Evolutionary conservation across 1,284 basidiomycete genomes (phyloP).

Genomic region (Laetiporus sulphureus): DNA sequence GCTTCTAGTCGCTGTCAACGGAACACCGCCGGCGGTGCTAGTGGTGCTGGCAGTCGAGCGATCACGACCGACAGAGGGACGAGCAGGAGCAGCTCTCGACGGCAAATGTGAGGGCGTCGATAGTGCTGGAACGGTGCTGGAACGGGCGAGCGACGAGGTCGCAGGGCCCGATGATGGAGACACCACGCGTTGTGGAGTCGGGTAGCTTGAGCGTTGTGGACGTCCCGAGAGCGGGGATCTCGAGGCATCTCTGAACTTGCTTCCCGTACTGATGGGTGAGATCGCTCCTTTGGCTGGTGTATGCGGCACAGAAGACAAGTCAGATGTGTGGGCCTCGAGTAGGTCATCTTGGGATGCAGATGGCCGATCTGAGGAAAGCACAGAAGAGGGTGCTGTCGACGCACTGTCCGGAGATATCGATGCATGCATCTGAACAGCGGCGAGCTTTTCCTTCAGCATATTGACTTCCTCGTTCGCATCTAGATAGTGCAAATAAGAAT

Average conservation of each 20-base stretch:
- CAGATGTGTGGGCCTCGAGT: conserved; percentile 47
- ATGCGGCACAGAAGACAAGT: conserved; percentile 47
- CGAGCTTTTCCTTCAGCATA: conserved; percentile 73
- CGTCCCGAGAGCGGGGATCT: conserved; percentile 39
- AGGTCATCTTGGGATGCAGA: conserved; percentile 45
- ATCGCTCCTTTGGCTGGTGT: too few relatives aligned
- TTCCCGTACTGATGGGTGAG: conserved; percentile 21
- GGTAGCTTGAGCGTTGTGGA: conserved; percentile 45
- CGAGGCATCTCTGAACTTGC: conserved; percentile 21
- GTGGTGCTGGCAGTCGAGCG: conserved; percentile 36
- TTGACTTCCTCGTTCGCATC: conserved; percentile 83
- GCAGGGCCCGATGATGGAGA: conserved; percentile 32
- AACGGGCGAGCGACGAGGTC: conserved; percentile 44
- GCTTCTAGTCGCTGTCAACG: conserved; percentile 50
- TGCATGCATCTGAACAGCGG: conserved; percentile 31
- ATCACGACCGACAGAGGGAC: conserved; percentile 29
- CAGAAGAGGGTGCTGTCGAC: conserved; percentile 20
- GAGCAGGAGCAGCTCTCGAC: conserved; percentile 38
- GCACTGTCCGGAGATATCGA: conserved; percentile 19
- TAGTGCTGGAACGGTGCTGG: conserved; percentile 46
- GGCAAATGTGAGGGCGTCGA: conserved; percentile 38
- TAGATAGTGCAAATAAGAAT: conserved; percentile 23
- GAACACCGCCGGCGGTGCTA: conserved; percentile 28
- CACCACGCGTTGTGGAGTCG: conserved; percentile 35
- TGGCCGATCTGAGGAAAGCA: conserved; percentile 22